These are phyloP conservation scores for Fusarium dlaminii DNA, from an alignment of 2,329 filamentous ascomycete species.

Conservation along the genomic window DNA sequence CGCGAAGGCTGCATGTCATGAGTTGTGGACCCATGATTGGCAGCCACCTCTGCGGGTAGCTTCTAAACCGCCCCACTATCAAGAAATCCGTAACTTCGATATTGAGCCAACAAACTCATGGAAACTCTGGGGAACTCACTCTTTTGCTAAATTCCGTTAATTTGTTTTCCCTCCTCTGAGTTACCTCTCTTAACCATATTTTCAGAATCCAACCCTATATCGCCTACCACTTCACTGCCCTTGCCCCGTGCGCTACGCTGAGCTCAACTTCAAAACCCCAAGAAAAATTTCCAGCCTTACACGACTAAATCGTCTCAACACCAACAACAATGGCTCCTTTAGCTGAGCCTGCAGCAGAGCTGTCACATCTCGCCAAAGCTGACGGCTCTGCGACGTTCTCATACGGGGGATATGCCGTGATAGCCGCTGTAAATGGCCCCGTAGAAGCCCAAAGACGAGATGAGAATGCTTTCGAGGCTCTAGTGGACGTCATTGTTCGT, in stretches of 20 bases:
- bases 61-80: slow-evolving; percentile 14
- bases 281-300: slow-evolving; percentile 32
- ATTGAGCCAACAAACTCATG: slow-evolving; percentile 1
- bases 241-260: slow-evolving; percentile 6
- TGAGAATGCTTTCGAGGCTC: slow-evolving; percentile 90
- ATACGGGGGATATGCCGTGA: slow-evolving; percentile 79
- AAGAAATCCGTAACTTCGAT: slow-evolving; percentile 1
- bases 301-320: slow-evolving; percentile 10
- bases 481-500: slow-evolving; percentile 88
- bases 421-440: slow-evolving; percentile 90
- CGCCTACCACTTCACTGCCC: not conserved
- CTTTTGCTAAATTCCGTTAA: not conserved
- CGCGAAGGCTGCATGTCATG: slow-evolving; percentile 20
- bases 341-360: slow-evolving; percentile 59
- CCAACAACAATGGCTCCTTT: slow-evolving; percentile 55
- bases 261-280: not conserved
- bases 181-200: not conserved
- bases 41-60: slow-evolving; percentile 12
- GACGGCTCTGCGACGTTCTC: slow-evolving; percentile 85
- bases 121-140: not conserved
- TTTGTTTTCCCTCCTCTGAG: not conserved
- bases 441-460: slow-evolving; percentile 90
- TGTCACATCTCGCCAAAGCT: slow-evolving; percentile 72
- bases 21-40: slow-evolving; percentile 23
- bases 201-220: not conserved